phyloP scores from a whole-genome alignment of 441 rosid species.

The Macaranga tanarius region DNA sequence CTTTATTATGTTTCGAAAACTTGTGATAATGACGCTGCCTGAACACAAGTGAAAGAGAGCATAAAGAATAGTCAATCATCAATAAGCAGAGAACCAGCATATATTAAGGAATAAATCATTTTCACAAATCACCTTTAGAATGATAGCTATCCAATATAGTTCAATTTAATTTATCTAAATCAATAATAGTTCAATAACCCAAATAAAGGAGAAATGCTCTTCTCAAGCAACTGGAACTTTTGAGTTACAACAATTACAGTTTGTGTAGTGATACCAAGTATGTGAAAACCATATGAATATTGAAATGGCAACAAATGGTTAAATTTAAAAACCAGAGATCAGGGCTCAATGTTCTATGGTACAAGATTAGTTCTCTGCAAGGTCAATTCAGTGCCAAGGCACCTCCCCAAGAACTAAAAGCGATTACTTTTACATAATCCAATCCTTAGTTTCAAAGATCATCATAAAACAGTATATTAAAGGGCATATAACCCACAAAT shows the following conservation, averaged over 20 bases:
- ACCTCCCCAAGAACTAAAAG: background rate
- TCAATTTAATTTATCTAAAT: background rate
- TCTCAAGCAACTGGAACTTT: background rate
- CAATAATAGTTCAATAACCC: background rate
- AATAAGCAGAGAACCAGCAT: constrained; percentile 15
- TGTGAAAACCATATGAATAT: background rate
- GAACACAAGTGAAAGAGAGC: constrained; percentile 20
- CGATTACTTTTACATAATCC: background rate
- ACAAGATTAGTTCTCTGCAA: background rate
- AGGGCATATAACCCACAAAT: constrained; percentile 17
- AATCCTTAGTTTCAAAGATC: background rate
- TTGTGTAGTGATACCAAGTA: background rate
- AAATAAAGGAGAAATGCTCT: background rate
- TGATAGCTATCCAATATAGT: background rate
- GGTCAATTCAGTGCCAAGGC: background rate
- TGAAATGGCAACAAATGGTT: background rate
- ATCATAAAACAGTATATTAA: constrained; percentile 1
- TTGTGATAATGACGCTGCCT: constrained; percentile 80
- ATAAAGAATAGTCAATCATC: constrained; percentile 3
- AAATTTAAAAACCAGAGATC: constrained; percentile 1
- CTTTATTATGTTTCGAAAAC: constrained; percentile 57
- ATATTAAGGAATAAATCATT: background rate
- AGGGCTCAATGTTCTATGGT: background rate
- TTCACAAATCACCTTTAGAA: background rate
- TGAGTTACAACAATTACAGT: background rate